Base-by-base conservation (phyloP, 495 filamentous ascomycete species). In the Neurospora tetraspora region DNA sequence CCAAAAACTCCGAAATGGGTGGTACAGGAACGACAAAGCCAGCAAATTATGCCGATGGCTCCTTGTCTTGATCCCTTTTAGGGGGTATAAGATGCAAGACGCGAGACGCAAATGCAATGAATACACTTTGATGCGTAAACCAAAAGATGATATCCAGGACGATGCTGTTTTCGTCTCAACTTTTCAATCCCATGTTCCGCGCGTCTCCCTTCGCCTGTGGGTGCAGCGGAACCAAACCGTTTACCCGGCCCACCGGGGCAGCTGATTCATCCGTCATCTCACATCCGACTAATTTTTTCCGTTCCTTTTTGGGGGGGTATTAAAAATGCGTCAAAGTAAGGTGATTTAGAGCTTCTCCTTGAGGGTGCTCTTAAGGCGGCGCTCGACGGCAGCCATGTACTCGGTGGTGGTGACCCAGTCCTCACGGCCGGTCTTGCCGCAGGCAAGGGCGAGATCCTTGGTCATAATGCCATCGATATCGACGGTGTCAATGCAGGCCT, bases 401-500 rank as follows among this genome's bases (percentile, higher is more conserved):
- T 94, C 92, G 73, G 82, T 86, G 71, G 96, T 99, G 16, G 93
- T 97, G 61, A 95, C 96, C 85, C 93, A 98, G 74, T 91, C 90
- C 79, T 87, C 88, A 68, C 92, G 88, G 59, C 88, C 91, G 73
- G 90, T 93, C 87, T 92, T 92, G 76, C 96, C 96, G 80, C 93
- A 94, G 38, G 94, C 90, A 39, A 99, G 88, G 20, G 95, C 95
- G 75, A 99, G 81, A 83, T 99, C 96, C 89, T 99, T 99, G 78
- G 96, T 99, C 96, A 98, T 99, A 84, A 97, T 92, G 69, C 92
- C 93, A 77, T 98, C 94, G 59, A 92, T 82, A 80, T 98, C 92
- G 73, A 99, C 96, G 31, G 94, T 93, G 78, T 98, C 94, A 68
- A 96, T 84, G 81, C 95, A 97, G n/a, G 96, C 96, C 80, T 91